Conservation (phyloP, 768 basidiomycete species). For the Sutorius australiensis region DNA sequence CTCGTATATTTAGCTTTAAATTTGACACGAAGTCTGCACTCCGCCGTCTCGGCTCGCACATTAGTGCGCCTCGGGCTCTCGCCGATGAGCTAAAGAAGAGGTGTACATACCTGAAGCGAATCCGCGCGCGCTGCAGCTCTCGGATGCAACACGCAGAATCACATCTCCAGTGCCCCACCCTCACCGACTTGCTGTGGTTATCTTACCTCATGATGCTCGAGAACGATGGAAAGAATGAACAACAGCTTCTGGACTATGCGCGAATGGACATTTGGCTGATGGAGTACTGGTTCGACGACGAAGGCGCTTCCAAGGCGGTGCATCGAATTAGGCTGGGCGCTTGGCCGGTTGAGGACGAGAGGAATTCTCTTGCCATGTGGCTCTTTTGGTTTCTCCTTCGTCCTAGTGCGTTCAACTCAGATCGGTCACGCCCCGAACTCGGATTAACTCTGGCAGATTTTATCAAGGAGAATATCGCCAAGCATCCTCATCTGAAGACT, state of each 20-base stretch:
- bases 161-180: slow-evolving; percentile 16
- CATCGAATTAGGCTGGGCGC: slow-evolving; percentile 37
- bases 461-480: slow-evolving; percentile 37
- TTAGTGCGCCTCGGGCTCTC: slow-evolving; percentile 41
- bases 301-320: slow-evolving; percentile 52
- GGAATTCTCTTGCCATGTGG: slow-evolving; percentile 69
- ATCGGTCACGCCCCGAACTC: not conserved
- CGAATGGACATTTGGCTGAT: slow-evolving; percentile 59
- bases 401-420: slow-evolving; percentile 43
- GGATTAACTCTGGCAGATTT: slow-evolving; percentile 39
- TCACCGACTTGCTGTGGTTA: slow-evolving; percentile 52
- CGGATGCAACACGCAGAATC: slow-evolving; percentile 19
- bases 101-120: slow-evolving; percentile 52
- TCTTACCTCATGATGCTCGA: slow-evolving; percentile 79
- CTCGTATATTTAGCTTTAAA: slow-evolving; percentile 60
- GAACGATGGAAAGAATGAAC: slow-evolving; percentile 70
- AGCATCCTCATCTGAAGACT: slow-evolving; percentile 43
- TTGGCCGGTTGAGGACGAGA: slow-evolving; percentile 57
- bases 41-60: slow-evolving; percentile 45
- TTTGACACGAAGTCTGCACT: slow-evolving; percentile 57
- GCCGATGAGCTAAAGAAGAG: slow-evolving; percentile 65
- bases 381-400: slow-evolving; percentile 70
- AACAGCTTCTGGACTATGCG: slow-evolving; percentile 68
- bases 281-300: slow-evolving; percentile 60
- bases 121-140: slow-evolving; percentile 39